phyloP scores from a whole-genome alignment of 306 rosid genomes.

The Mimosa bimucronata region DNA sequence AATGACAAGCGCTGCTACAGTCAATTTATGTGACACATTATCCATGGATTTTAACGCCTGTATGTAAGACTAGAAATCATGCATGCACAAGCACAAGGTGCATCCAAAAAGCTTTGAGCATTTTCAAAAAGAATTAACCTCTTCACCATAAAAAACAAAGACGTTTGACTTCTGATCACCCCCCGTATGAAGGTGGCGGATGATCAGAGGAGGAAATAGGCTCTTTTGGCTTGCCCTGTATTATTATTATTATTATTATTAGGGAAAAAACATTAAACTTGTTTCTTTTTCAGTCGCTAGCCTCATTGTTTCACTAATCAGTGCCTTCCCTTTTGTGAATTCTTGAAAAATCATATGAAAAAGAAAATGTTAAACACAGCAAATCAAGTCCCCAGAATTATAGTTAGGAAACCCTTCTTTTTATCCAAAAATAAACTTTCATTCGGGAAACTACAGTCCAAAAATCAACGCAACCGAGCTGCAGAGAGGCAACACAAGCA shows the following conservation, averaged over 20 bases:
- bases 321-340: not conserved
- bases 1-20: not conserved
- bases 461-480: not conserved
- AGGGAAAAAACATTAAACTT: not conserved
- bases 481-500: conserved; percentile 6
- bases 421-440: not conserved
- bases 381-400: not conserved
- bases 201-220: not conserved
- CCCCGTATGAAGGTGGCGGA: not conserved
- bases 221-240: not conserved
- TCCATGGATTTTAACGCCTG: too few relatives aligned
- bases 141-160: not conserved
- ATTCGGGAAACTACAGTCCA: not conserved
- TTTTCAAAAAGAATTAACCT: not conserved
- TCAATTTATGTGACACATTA: conserved; percentile 8
- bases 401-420: not conserved
- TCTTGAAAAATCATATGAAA: conserved; percentile 7
- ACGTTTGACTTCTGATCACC: not conserved
- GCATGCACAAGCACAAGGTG: not conserved
- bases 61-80: not conserved
- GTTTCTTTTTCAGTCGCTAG: not conserved
- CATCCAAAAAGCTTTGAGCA: not conserved
- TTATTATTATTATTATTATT: too few relatives aligned
- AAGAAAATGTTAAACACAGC: conserved; percentile 13
- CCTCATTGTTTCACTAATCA: not conserved